Evolutionary conservation across 1,284 basidiomycete species (phyloP).

Genomic region (Flammula alnicola): DNA sequence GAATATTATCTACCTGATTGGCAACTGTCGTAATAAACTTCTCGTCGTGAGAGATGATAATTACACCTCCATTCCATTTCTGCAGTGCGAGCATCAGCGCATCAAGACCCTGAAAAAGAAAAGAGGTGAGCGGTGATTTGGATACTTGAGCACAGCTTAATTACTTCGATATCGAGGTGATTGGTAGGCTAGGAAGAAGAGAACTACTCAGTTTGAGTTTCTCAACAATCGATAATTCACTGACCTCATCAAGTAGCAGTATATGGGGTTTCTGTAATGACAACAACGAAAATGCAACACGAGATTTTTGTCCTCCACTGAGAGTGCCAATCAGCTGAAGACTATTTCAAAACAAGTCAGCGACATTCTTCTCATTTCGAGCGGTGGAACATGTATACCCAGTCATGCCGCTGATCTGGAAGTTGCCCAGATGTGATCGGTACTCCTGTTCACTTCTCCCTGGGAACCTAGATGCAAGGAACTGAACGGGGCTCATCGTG

Average conservation of each 20-base stretch:
- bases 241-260: conserved; percentile 86
- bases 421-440: conserved; percentile 92
- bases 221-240: conserved; percentile 19
- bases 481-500: conserved; percentile 88
- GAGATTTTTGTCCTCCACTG: conserved; percentile 96
- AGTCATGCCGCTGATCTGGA: conserved; percentile 97
- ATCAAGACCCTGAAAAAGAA: conserved; percentile 77
- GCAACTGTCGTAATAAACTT: conserved; percentile 88
- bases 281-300: conserved; percentile 94
- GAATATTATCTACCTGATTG: conserved; percentile 57
- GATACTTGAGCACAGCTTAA: conserved; percentile 20
- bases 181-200: conserved; percentile 81
- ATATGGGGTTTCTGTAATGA: conserved; percentile 90
- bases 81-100: conserved; percentile 90
- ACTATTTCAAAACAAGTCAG: conserved; percentile 38
- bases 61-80: conserved; percentile 95
- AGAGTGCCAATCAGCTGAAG: conserved; percentile 82
- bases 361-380: background rate
- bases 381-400: conserved; percentile 49
- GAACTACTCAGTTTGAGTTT: background rate
- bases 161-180: conserved; percentile 92
- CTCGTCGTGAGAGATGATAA: conserved; percentile 94
- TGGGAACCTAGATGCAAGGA: conserved; percentile 90
- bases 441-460: conserved; percentile 98
- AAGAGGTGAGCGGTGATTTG: background rate